These are phyloP conservation scores for Clohesyomyces aquaticus DNA, from an alignment of 495 filamentous ascomycete species.

Conservation along the genomic window DNA sequence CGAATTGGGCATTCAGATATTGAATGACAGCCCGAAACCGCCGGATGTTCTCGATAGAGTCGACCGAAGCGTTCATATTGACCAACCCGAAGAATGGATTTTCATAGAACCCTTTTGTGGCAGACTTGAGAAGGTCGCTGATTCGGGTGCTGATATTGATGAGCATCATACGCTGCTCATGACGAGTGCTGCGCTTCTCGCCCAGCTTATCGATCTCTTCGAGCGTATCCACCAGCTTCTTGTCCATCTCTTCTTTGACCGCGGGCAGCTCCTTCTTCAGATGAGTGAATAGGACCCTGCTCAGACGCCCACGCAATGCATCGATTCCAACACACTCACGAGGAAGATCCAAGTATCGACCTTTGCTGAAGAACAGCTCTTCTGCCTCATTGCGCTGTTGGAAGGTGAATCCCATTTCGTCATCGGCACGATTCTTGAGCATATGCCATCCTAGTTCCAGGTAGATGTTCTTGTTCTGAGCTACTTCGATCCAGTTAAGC, in stretches of 20 bases:
- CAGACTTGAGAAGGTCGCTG: conserved; percentile 32
- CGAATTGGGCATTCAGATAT: conserved; percentile 41
- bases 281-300: conserved; percentile 40
- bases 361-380: conserved; percentile 47
- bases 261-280: conserved; percentile 42
- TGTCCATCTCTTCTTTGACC: conserved; percentile 34
- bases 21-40: conserved; percentile 44
- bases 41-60: conserved; percentile 27
- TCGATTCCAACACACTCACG: conserved; percentile 39
- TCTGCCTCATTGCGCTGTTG: conserved; percentile 54
- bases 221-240: conserved; percentile 27
- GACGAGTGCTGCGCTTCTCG: conserved; percentile 23
- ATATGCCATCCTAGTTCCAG: conserved; percentile 74
- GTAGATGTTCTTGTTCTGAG: conserved; percentile 62
- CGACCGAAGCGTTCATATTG: conserved; percentile 24
- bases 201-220: conserved; percentile 24
- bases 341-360: conserved; percentile 38
- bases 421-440: conserved; percentile 58
- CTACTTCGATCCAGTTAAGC: conserved; percentile 55
- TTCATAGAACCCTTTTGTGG: conserved; percentile 40
- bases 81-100: conserved; percentile 25
- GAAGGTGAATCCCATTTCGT: conserved; percentile 41
- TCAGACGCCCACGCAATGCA: conserved; percentile 42
- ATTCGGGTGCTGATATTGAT: conserved; percentile 20
- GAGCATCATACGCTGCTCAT: conserved; percentile 35